Evolutionary conservation across 2,329 filamentous ascomycete genomes (phyloP), one percentile per base, ranked within the genome.

Genomic region (Chaetothyriales sp.): DNA sequence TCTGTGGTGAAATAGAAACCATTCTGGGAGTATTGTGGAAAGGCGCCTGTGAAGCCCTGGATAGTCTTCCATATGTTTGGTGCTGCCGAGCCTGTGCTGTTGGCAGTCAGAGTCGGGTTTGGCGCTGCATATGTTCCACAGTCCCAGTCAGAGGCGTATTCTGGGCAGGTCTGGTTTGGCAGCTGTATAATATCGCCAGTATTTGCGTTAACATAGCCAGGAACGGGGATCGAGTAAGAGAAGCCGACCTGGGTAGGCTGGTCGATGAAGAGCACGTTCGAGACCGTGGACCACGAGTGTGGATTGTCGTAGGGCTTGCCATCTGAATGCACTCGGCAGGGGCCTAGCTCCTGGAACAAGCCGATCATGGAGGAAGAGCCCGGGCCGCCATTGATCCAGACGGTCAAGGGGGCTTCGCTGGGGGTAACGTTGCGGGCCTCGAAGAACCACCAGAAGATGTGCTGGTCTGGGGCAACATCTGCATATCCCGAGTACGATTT

Each of bases 211-310:
- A 47, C 19, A 49, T 59, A 60, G 6, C 47, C 58, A 8, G 58
- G 56, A 22, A 60, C 54, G 2, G 58, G 55, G 3, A 49, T 52
- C 2, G 69, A 56, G 60, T 80, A 81, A 9, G 73, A 78, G 58
- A 80, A 75, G 0, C 78, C 78, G 3, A 77, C 73, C 46, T 76
- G 73, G 8, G 71, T 74, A 7, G 78, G 83, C 62, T 85, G 76
- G 58, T 86, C 81, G 57, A 86, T 77, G 64, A 82, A 85, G 15
- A 86, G 74, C 48, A 65, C 61, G 48, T 65, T 65, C 50, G 52
- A 54, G 39, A 60, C 53, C 19, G 57, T 57, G 42, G 51, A 52
- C 57, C 57, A 61, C 2, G 65, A 65, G 51, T 64, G 66, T n/a
- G 65, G 59, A 43, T 70, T 70, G 53, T 61, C 54, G 15, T 66